Evolutionary conservation across 2,329 filamentous ascomycete species (phyloP), one percentile per base, ranked within the genome.

Genomic region (Colletotrichum scovillei): DNA sequence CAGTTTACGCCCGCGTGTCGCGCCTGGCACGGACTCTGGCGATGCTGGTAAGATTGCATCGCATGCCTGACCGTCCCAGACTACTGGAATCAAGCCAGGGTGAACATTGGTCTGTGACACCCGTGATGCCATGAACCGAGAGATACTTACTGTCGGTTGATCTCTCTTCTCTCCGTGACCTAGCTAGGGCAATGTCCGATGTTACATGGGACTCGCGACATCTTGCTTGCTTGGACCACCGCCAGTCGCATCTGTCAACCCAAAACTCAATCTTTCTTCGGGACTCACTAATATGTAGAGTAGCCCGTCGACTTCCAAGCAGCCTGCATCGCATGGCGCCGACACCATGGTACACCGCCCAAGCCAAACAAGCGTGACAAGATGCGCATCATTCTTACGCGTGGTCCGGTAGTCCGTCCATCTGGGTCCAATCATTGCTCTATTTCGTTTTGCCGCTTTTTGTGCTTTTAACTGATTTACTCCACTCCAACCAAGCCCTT

Each of bases 391-490:
- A 49, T 22, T 49, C 19, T 8, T 11, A 49, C 42, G 19, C 8
- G 19, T 4, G 19, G 19, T 11, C 42, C 42, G 19, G 19, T 11
- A 49, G 19, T 49, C 38, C 38, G 6, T 49, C 22, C 3, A 49
- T 4, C 42, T 49, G 42, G 42, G 8, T 49, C 42, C 42, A 49
- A 49, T 49, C 42, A 22, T 4, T 22, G 19, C 19, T 49, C 42
- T n/a, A n/a, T 49, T 49, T 49, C 42, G n/a, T 16, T 73, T 52
- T 22, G 14, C 12, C 49, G 38, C 38, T 42, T 42, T 16, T 71
- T 59, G 14, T 26, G 14, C 28, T 66, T 58, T 70, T 57, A 42
- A 62, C 26, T 52, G 26, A 60, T 66, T 70, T 70, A 8, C 46
- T 38, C 3, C 42, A 11, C 46, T 67, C 49, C 46, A 5, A 16